Evolutionary conservation across 495 filamentous ascomycete genomes (phyloP), one percentile per base, ranked within the genome.

Genomic region (Penicillium flavigenum): DNA sequence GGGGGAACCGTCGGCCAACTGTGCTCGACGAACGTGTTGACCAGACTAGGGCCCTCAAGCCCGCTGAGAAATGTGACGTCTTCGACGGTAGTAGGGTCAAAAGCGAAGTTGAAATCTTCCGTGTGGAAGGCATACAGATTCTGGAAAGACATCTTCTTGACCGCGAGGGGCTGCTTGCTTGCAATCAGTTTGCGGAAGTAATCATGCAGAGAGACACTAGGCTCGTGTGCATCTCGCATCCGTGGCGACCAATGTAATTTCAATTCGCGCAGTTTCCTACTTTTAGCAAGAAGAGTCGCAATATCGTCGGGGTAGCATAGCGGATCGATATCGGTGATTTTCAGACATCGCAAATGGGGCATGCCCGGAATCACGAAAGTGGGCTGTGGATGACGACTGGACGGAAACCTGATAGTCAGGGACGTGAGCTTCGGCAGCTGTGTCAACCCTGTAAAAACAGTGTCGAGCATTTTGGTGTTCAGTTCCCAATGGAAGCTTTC

Each of bases 221-320:
- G 80, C 59, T 87, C 84, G 39, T 81, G 79, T 24, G 69, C 72
- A 39, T 78, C 75, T 16, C 83, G 74, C 81, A 87, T 87, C 8
- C 84, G 83, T 9, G 84, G 82, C 31, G 74, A 83, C 78, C 81
- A 87, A 58, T 86, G 81, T 31, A 86, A 55, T 36, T 69, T 81
- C 7, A 87, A 72, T 19, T 82, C 79, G 42, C 70, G 71, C 31
- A 87, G 65, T 31, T 81, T 82, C 50, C 71, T 76, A 16, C 81
- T 79, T 34, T 77, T 73, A 24, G 73, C 68, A 3, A 86, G 70
- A 24, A 87, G 65, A 7, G 81, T 72, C 8, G 82, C 82, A 32
- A 87, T 79, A 62, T 87, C 84, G 62, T 87, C 84, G 0, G 82
- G 80, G 56, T 86, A 86, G 65, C 84, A 87, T 9, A 87, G 70